Evolutionary conservation across 805 yeast genomes (phyloP), one percentile per base, ranked within the genome.

Genomic region (Yarrowia deformans): DNA sequence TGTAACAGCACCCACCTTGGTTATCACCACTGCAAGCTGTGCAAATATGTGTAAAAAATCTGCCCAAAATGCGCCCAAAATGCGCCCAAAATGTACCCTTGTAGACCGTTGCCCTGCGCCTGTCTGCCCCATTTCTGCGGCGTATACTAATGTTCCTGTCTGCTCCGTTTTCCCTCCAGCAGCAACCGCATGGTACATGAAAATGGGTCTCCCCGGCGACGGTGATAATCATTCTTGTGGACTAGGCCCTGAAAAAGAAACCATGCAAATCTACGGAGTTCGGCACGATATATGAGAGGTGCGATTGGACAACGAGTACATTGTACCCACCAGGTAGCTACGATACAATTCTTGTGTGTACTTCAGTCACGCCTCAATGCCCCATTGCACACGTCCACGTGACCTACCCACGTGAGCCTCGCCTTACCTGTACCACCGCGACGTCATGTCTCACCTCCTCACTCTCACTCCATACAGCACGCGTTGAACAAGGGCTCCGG

Each of bases 161-260:
- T 40, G 43, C 8, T 12, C 10, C 8, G 6, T 14, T 6, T 40
- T 40, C 16, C 16, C 43, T 14, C 14, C 46, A n/a, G 56, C 56
- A 18, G 56, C 56, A 52, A n/a, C 56, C 29, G 56, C 56, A 52
- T 18, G 8, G 23, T 50, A 48, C 52, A 49, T 49, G 54, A 34
- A 14, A 32, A 34, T 34, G 42, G n/a, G 56, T 52, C 40, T 52
- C 56, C 56, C 29, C 23, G 42, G 42, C 42, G 56, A 52, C 56
- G 42, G 52, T 16, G 52, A 23, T 5, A 13, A 13, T 29, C 35
- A 9, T n/a, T n/a, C 8, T 8, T 45, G 29, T 18, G 49, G 32
- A 7, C 8, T 1, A 32, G 18, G 37, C 54, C 32, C 55, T 32
- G 55, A 50, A 50, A 50, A 50, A 50, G 55, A 50, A 50, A 43